Conservation (phyloP, 2,329 filamentous ascomycete genomes). For the Scedosporium aurantiacum region DNA sequence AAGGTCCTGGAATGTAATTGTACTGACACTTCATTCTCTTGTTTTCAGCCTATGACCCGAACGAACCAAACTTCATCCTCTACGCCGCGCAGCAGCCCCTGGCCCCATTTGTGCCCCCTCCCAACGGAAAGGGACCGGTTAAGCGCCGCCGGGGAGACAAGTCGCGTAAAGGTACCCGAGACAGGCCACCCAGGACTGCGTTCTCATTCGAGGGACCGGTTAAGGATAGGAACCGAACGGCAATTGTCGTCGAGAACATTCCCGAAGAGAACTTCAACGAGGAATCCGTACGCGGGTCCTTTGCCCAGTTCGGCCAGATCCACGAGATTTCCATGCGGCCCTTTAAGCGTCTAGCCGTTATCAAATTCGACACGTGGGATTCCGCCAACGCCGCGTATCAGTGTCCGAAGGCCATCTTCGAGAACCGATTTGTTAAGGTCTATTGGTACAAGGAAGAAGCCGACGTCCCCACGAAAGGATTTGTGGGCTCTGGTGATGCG, state of each 20-base stretch:
- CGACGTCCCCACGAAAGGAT: conserved; percentile 16
- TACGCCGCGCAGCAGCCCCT: conserved; percentile 10
- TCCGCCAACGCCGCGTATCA: conserved; percentile 60
- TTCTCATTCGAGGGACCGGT: conserved; percentile 56
- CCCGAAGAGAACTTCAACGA: conserved; percentile 61
- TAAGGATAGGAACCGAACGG: conserved; percentile 50
- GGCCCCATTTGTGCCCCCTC: conserved; percentile 13
- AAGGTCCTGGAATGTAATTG: conserved; percentile 39
- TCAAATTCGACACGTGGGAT: conserved; percentile 57
- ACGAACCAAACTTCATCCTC: conserved; percentile 17
- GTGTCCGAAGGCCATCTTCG: conserved; percentile 71
- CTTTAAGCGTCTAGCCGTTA: conserved; percentile 55
- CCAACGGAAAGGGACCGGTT: conserved; percentile 9
- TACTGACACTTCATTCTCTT: conserved; percentile 43
- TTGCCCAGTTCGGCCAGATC: conserved; percentile 60
- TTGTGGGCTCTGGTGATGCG: not conserved
- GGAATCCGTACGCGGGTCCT: conserved; percentile 54
- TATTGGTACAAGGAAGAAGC: conserved; percentile 59
- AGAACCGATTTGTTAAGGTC: conserved; percentile 77
- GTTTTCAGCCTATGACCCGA: conserved; percentile 23
- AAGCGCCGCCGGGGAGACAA: conserved; percentile 23
- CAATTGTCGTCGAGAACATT: conserved; percentile 68
- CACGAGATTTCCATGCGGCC: conserved; percentile 52
- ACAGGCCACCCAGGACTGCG: conserved; percentile 31
- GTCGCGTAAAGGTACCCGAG: conserved; percentile 21